A percentile compares a stretch with the other conserved stretches of the same genome.
These are phyloP conservation scores for Cucurbita ficifolia DNA, from an alignment of 306 rosid species.

Conservation along the genomic window DNA sequence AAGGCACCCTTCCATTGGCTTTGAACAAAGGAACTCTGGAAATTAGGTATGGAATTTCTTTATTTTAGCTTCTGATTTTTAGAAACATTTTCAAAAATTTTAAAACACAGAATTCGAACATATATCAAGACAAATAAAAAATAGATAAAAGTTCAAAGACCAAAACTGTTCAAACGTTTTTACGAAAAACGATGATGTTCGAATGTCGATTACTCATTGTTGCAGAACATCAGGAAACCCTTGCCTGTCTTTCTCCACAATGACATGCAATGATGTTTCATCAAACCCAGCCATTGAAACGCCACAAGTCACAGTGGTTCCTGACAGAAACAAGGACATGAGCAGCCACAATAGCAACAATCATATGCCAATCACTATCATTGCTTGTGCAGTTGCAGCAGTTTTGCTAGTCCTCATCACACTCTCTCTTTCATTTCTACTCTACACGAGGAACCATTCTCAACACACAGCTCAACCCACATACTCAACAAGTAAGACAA, in stretches of 20 bases:
- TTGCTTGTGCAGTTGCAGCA: constrained; percentile 45
- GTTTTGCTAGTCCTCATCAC: constrained; percentile 29
- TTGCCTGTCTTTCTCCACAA: constrained; percentile 61
- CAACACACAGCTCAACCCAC: constrained; percentile 26
- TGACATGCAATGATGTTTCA: constrained; percentile 40
- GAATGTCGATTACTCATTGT: not conserved
- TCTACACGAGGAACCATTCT: constrained; percentile 27
- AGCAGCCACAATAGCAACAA: not conserved
- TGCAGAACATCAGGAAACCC: constrained; percentile 69
- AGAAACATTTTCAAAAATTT: no score
- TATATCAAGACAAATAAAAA: not conserved
- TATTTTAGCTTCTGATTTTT: not conserved
- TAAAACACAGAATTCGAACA: not conserved
- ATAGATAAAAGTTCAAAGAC: not conserved
- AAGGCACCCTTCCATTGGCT: constrained; percentile 65
- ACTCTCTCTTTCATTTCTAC: constrained; percentile 21
- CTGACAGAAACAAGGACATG: constrained; percentile 21
- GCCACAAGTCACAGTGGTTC: constrained; percentile 58
- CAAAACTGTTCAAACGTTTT: not conserved
- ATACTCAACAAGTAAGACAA: constrained; percentile 36
- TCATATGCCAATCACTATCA: constrained; percentile 27
- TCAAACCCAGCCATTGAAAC: constrained; percentile 52
- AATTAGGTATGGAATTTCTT: constrained; percentile 35
- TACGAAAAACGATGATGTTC: not conserved
- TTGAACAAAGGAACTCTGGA: constrained; percentile 60